Evolutionary conservation across 495 filamentous ascomycete species (phyloP).

Genomic region (Oidiodendron maius): DNA sequence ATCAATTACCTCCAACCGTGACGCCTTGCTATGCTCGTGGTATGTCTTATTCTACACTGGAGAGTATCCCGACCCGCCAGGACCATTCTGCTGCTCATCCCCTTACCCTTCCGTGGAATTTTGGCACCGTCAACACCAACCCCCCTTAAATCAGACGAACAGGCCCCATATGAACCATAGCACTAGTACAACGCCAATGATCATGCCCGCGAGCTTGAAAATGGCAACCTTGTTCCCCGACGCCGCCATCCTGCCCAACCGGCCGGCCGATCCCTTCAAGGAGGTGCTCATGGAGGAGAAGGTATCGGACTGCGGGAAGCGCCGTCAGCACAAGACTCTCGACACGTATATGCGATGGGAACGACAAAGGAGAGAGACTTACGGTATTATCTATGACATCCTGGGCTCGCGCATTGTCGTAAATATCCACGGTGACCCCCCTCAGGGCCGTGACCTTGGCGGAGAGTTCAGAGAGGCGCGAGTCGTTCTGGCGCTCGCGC

Average conservation of each 20-base stretch:
- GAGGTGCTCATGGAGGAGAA: constrained; percentile 55
- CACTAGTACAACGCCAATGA: constrained; percentile 65
- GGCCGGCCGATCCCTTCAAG: constrained; percentile 77
- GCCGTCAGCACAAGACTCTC: constrained; percentile 1
- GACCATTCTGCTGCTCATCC: constrained; percentile 15
- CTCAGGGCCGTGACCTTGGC: constrained; percentile 87
- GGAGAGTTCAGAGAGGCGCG: constrained; percentile 84
- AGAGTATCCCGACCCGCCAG: constrained; percentile 16
- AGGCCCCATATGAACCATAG: constrained; percentile 67
- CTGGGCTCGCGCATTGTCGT: constrained; percentile 86
- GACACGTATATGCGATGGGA: constrained; percentile 5
- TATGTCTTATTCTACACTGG: constrained; percentile 13
- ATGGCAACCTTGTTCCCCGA: constrained; percentile 87
- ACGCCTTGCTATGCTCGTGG: constrained; percentile 24
- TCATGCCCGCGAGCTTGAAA: constrained; percentile 80
- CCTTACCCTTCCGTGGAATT: constrained; percentile 19
- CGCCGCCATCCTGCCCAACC: constrained; percentile 89
- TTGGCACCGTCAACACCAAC: neutral
- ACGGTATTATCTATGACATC: constrained; percentile 82
- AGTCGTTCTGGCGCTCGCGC: constrained; percentile 93
- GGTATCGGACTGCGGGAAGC: constrained; percentile 35
- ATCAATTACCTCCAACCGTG: neutral
- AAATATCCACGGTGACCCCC: constrained; percentile 97
- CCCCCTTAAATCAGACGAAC: constrained; percentile 47
- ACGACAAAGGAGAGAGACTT: constrained; percentile 26